Conservation (phyloP, 1,139 yeast genomes). For the Protomyces inundatus region DNA sequence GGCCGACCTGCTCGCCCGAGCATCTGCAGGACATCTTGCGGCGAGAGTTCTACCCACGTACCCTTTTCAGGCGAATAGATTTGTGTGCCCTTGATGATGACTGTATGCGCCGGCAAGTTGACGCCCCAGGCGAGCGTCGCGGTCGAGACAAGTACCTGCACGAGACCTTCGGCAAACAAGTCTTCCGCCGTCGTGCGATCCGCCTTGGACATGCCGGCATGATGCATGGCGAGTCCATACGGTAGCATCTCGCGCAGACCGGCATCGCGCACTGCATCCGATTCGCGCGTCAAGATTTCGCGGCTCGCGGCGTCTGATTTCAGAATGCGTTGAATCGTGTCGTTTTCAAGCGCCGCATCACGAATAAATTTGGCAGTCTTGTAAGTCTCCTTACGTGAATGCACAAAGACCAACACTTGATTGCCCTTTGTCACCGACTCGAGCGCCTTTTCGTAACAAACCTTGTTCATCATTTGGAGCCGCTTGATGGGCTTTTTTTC, state of each 20-base stretch:
- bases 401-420: conserved; percentile 85
- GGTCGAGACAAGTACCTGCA: conserved; percentile 80
- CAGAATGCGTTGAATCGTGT: conserved; percentile 47
- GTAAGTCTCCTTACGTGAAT: conserved; percentile 85
- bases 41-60: conserved; percentile 78
- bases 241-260: conserved; percentile 59
- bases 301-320: conserved; percentile 55
- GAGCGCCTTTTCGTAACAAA: conserved; percentile 74
- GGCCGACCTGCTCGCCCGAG: conserved; percentile 96
- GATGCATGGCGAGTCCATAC: conserved; percentile 84
- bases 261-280: conserved; percentile 51
- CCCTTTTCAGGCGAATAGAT: conserved; percentile 89
- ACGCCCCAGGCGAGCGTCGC: conserved; percentile 99
- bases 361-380: conserved; percentile 74
- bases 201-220: conserved; percentile 75
- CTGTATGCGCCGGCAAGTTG: conserved; percentile 93
- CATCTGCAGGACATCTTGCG: conserved; percentile 94
- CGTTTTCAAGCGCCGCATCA: conserved; percentile 56
- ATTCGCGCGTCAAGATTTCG: conserved; percentile 61
- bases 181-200: conserved; percentile 81
- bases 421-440: conserved; percentile 58
- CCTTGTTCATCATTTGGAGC: conserved; percentile 79
- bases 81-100: conserved; percentile 89
- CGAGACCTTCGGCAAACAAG: conserved; percentile 78
- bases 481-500: conserved; percentile 78